phyloP scores from a whole-genome alignment of 139 green algal genomes.

The Trebouxia sp. region DNA sequence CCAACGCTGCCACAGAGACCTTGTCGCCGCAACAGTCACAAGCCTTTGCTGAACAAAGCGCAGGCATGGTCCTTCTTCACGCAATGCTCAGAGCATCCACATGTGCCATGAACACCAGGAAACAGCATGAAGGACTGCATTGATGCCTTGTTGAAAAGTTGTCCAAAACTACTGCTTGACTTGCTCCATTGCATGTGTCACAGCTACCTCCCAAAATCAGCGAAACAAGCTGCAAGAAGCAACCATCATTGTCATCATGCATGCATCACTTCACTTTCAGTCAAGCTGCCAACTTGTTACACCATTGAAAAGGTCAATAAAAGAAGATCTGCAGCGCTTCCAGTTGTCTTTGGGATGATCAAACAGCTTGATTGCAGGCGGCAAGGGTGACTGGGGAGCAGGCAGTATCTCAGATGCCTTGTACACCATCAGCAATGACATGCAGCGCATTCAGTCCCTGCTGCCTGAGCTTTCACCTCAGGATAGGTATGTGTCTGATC shows the following conservation, averaged over 20 bases:
- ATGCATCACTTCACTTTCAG: too few species aligned
- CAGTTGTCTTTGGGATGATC: too few species aligned
- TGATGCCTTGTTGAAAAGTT: too few species aligned
- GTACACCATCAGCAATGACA: conserved; percentile 60
- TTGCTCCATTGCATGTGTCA: not conserved
- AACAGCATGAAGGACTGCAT: too few species aligned
- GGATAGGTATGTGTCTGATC: conserved; percentile 42
- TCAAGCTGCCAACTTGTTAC: too few species aligned
- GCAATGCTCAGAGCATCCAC: too few species aligned
- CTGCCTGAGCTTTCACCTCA: conserved; percentile 70
- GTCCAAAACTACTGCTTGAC: too few species aligned
- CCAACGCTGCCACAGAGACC: conserved; percentile 38
- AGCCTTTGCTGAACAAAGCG: not conserved
- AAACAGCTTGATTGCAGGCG: too few species aligned
- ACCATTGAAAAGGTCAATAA: too few species aligned
- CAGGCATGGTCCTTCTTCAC: not conserved
- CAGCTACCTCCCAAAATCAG: not conserved
- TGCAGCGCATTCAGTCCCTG: conserved; percentile 57
- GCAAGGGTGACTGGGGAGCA: conserved; percentile 63
- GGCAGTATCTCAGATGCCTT: conserved; percentile 54
- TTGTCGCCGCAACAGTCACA: not conserved
- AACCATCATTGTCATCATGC: too few species aligned
- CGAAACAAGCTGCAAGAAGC: not conserved
- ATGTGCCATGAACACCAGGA: too few species aligned
- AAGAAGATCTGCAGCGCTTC: too few species aligned